These are phyloP conservation scores for Aureobasidium sp. DNA, from an alignment of 2,329 filamentous ascomycete genomes.

Conservation along the genomic window DNA sequence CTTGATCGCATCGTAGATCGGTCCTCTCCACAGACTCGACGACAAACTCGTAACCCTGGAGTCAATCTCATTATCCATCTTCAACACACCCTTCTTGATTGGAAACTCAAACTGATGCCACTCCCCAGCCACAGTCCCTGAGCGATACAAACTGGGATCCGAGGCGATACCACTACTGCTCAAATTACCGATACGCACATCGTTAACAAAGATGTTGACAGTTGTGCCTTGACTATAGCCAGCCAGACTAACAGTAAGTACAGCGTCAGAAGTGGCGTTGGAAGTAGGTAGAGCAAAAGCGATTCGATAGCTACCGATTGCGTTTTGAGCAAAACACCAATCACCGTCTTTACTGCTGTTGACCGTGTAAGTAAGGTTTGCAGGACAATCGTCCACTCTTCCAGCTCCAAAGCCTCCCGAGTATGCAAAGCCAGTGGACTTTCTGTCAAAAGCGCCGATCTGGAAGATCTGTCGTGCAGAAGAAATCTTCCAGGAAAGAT, in stretches of 20 bases:
- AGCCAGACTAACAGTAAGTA: conserved; percentile 37
- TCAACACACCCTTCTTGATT: conserved; percentile 25
- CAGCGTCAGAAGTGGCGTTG: conserved; percentile 20
- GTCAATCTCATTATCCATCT: conserved; percentile 29
- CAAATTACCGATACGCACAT: conserved; percentile 33
- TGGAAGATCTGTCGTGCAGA: conserved; percentile 2
- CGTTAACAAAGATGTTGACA: conserved; percentile 36
- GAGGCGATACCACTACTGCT: conserved; percentile 31
- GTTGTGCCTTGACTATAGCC: conserved; percentile 38
- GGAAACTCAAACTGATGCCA: conserved; percentile 40
- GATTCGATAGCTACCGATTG: conserved; percentile 9
- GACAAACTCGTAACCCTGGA: conserved; percentile 27
- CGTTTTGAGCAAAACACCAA: conserved; percentile 14
- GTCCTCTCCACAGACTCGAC: conserved; percentile 32
- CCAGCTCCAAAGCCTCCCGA: conserved; percentile 8
- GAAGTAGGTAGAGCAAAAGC: neutral
- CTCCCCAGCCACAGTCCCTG: conserved; percentile 40
- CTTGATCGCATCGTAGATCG: conserved; percentile 36
- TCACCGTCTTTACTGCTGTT: neutral
- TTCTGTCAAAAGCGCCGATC: conserved; percentile 13
- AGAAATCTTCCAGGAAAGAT: neutral
- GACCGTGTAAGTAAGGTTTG: conserved; percentile 12
- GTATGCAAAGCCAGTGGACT: conserved; percentile 1
- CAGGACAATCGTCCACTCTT: conserved; percentile 8
- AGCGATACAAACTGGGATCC: conserved; percentile 43